A percentile compares a stretch with the other conserved stretches of the same genome.
These are phyloP conservation scores for Papiliotrema laurentii DNA, from an alignment of 1,284 basidiomycete species.

Conservation along the genomic window DNA sequence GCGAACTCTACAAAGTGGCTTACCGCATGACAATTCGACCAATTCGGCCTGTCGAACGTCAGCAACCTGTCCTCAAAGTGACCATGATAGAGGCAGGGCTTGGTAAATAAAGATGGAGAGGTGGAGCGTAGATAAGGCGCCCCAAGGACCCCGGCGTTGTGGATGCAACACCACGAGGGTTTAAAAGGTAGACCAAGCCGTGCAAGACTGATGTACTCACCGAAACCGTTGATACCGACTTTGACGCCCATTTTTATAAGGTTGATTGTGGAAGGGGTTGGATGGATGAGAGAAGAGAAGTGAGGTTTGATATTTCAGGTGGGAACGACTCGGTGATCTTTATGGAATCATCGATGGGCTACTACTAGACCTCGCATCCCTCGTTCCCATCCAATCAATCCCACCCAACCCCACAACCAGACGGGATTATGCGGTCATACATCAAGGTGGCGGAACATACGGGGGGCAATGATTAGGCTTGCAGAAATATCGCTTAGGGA, in stretches of 20 bases:
- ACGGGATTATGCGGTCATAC: neutral
- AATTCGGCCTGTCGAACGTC: slow-evolving; percentile 69
- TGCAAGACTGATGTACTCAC: slow-evolving; percentile 52
- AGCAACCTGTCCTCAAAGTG: neutral
- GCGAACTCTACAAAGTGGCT: neutral
- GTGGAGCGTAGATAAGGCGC: neutral
- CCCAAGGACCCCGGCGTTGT: too few species aligned
- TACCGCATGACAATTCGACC: slow-evolving; percentile 87
- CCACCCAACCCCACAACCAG: too few species aligned
- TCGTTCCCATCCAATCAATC: too few species aligned
- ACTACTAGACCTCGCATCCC: neutral
- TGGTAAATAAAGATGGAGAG: too few species aligned
- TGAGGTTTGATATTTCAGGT: too few species aligned
- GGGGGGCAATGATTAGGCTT: too few species aligned
- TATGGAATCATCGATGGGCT: too few species aligned
- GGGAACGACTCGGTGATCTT: slow-evolving; percentile 8
- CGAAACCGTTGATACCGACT: slow-evolving; percentile 95
- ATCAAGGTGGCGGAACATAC: too few species aligned
- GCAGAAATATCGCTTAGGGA: too few species aligned
- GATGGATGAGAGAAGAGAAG: slow-evolving; percentile 2
- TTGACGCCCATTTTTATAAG: slow-evolving; percentile 56
- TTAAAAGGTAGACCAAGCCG: neutral
- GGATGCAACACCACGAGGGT: slow-evolving; percentile 2
- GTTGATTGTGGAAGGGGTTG: neutral
- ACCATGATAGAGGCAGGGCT: too few species aligned